Conservation (phyloP, 78 protist genomes). For the Dictyostelium brefeldianum region DNA sequence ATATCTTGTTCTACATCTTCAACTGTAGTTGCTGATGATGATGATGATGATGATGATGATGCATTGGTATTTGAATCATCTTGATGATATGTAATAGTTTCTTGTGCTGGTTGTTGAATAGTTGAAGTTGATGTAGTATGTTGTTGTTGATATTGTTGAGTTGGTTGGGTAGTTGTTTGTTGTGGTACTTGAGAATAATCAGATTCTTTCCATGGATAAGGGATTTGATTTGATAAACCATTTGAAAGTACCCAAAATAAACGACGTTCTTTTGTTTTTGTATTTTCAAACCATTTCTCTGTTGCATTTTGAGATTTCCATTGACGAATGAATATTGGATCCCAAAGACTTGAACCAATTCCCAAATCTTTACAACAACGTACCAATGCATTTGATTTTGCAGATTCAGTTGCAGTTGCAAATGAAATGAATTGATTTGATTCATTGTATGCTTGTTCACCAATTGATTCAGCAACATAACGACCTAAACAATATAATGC, state of each 20-base stretch:
- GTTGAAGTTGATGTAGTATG: background rate
- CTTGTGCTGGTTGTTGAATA: background rate
- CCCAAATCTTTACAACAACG: constrained; percentile 89
- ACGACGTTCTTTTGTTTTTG: constrained; percentile 67
- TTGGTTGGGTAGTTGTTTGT: background rate
- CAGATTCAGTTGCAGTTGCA: constrained; percentile 83
- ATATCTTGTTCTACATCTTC: constrained; percentile 13
- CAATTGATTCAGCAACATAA: constrained; percentile 70
- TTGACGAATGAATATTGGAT: constrained; percentile 77
- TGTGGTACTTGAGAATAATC: background rate
- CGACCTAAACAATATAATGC: constrained; percentile 85
- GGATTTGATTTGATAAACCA: background rate
- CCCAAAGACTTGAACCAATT: constrained; percentile 85
- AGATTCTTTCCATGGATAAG: constrained; percentile 79
- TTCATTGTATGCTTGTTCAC: constrained; percentile 71
- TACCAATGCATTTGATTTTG: constrained; percentile 85
- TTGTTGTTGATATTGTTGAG: constrained; percentile 24
- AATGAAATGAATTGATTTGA: background rate
- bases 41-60: background rate
- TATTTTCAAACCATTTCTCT: constrained; percentile 50
- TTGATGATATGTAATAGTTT: background rate
- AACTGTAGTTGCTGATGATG: background rate
- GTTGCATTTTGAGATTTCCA: constrained; percentile 74
- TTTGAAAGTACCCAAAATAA: constrained; percentile 43
- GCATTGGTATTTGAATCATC: background rate